These are phyloP conservation scores for Pseudonitzschia pungens DNA, from an alignment of 108 stramenopile genomes.

Conservation along the genomic window DNA sequence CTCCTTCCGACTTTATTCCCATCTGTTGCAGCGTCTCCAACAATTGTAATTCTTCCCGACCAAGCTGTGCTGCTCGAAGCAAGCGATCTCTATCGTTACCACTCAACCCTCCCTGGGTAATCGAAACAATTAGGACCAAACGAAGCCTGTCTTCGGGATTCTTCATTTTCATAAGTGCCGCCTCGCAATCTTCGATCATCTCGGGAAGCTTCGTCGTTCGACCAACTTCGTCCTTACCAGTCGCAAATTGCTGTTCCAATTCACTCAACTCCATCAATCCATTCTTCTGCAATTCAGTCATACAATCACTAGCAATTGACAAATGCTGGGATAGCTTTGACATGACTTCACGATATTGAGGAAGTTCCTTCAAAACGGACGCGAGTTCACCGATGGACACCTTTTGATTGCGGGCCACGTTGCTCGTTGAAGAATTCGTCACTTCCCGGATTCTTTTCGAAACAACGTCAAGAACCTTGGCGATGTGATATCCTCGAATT, in stretches of 20 bases:
- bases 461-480: constrained; percentile 87
- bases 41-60: constrained; percentile 44
- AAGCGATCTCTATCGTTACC: constrained; percentile 61
- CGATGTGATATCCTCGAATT: constrained; percentile 93
- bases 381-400: constrained; percentile 83
- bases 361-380: constrained; percentile 86
- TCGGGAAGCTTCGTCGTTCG: constrained; percentile 57
- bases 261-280: constrained; percentile 78
- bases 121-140: constrained; percentile 81
- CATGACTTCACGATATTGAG: constrained; percentile 94
- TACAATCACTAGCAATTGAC: constrained; percentile 90
- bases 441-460: constrained; percentile 76
- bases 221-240: constrained; percentile 88
- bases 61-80: constrained; percentile 69
- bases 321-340: constrained; percentile 93
- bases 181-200: constrained; percentile 64
- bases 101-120: constrained; percentile 76
- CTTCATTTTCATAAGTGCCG: constrained; percentile 44
- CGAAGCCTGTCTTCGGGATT: constrained; percentile 69
- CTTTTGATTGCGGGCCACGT: constrained; percentile 32
- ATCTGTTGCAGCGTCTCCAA: constrained; percentile 67
- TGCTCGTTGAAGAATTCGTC: constrained; percentile 64
- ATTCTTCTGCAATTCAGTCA: constrained; percentile 76
- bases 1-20: constrained; percentile 43
- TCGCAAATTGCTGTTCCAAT: constrained; percentile 93